phyloP scores from a whole-genome alignment of 2,329 filamentous ascomycete genomes.

The Claviceps fusiformis region DNA sequence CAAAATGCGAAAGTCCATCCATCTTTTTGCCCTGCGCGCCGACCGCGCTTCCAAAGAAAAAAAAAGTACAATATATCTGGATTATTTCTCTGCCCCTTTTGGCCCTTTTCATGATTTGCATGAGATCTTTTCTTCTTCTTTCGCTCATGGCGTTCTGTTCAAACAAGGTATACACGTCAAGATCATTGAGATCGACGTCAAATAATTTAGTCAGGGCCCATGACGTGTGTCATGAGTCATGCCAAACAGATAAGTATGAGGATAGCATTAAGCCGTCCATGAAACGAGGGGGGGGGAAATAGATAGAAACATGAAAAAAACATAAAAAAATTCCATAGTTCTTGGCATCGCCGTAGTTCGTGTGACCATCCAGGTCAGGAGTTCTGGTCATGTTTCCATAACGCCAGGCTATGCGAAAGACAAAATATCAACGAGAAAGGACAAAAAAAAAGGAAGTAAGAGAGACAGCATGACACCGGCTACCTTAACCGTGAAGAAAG shows the following conservation, averaged over 20 bases:
- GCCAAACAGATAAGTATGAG: background rate
- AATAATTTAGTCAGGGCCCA: background rate
- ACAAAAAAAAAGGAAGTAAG: background rate
- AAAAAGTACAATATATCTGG: background rate
- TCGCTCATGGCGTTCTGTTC: background rate
- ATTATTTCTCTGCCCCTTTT: background rate
- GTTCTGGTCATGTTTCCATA: constrained; percentile 3
- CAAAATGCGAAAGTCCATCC: background rate
- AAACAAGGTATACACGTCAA: background rate
- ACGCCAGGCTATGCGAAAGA: constrained; percentile 6
- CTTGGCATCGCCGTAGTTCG: constrained; percentile 3
- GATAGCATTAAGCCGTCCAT: background rate
- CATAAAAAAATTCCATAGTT: background rate
- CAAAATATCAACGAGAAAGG: background rate
- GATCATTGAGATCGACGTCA: background rate
- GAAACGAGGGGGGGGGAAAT: background rate
- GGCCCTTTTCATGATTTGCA: background rate
- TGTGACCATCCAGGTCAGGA: constrained; percentile 4
- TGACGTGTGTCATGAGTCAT: background rate
- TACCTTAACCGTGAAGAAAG: background rate
- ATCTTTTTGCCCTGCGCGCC: background rate
- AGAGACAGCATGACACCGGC: background rate
- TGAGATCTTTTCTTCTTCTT: background rate
- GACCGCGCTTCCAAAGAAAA: background rate
- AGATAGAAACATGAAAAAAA: background rate